These are phyloP conservation scores for Rhypophila decipiens DNA, from an alignment of 495 filamentous ascomycete species.

Conservation along the genomic window DNA sequence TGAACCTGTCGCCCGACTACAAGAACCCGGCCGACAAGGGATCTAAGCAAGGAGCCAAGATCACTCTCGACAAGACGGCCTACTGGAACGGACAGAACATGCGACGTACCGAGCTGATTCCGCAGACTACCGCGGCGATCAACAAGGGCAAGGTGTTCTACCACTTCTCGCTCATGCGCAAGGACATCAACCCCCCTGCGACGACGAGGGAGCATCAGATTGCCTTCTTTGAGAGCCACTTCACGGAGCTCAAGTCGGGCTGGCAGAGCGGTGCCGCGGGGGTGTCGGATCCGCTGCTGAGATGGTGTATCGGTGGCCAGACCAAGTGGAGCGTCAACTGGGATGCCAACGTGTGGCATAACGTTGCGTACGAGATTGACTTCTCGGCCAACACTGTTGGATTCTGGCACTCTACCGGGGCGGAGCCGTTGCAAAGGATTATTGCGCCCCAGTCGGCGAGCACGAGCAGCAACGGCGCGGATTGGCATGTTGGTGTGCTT, in stretches of 20 bases:
- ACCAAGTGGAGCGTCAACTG: conserved; percentile 41
- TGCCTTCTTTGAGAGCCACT: conserved; percentile 70
- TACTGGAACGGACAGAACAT: conserved; percentile 55
- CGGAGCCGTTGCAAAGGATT: conserved; percentile 45
- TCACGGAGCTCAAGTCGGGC: conserved; percentile 71
- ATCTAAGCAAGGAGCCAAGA: conserved; percentile 58
- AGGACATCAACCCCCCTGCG: conserved; percentile 51
- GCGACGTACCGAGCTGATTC: conserved; percentile 58
- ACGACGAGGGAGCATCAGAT: conserved; percentile 65
- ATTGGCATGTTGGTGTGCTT: conserved; percentile 72
- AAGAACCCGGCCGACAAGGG: conserved; percentile 62
- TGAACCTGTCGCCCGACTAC: conserved; percentile 47
- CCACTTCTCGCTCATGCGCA: conserved; percentile 62
- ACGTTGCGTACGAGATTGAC: conserved; percentile 66
- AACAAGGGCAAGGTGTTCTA: conserved; percentile 58
- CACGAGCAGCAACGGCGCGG: conserved; percentile 61
- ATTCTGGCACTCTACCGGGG: conserved; percentile 64
- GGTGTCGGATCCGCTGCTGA: conserved; percentile 39
- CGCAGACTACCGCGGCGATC: conserved; percentile 58
- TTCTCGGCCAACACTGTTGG: conserved; percentile 54
- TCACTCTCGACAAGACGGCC: conserved; percentile 59
- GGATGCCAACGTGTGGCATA: conserved; percentile 63
- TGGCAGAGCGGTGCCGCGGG: conserved; percentile 54
- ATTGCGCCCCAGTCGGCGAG: conserved; percentile 50
- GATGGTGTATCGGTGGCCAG: conserved; percentile 36